Percentiles rank a stretch among this genome's conserved stretches.
phyloP scores from a whole-genome alignment of 2,329 filamentous ascomycete species.

The Fusarium proliferatum region DNA sequence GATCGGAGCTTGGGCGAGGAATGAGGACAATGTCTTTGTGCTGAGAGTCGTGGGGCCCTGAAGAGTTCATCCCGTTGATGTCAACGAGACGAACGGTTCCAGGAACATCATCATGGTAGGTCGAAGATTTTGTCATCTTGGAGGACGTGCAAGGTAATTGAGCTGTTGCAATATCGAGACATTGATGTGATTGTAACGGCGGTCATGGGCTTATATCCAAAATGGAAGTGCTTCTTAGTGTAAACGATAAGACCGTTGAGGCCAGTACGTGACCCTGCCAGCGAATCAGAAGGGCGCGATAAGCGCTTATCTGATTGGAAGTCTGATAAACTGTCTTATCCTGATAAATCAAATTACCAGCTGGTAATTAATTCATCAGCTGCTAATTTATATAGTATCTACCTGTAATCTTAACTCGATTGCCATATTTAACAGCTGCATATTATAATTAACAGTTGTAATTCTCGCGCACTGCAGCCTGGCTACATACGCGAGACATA shows the following conservation, averaged over 20 bases:
- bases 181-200: background rate
- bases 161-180: no score
- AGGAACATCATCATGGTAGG: background rate
- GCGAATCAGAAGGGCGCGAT: background rate
- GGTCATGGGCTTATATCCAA: background rate
- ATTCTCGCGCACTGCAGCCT: no score
- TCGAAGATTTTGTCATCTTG: background rate
- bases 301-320: background rate
- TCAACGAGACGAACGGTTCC: conserved; percentile 4
- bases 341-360: background rate
- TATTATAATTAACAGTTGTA: background rate
- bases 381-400: background rate
- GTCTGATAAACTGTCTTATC: background rate
- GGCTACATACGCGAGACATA: background rate
- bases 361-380: background rate
- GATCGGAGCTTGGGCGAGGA: background rate
- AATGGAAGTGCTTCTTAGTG: background rate
- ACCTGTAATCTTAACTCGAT: no score
- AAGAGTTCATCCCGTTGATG: background rate
- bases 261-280: fast-evolving
- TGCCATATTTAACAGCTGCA: background rate
- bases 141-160: background rate
- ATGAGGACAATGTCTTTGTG: conserved; percentile 7
- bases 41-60: background rate
- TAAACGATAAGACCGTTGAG: background rate